phyloP scores from a whole-genome alignment of 441 rosid species.

The Caryocar brasiliense region DNA sequence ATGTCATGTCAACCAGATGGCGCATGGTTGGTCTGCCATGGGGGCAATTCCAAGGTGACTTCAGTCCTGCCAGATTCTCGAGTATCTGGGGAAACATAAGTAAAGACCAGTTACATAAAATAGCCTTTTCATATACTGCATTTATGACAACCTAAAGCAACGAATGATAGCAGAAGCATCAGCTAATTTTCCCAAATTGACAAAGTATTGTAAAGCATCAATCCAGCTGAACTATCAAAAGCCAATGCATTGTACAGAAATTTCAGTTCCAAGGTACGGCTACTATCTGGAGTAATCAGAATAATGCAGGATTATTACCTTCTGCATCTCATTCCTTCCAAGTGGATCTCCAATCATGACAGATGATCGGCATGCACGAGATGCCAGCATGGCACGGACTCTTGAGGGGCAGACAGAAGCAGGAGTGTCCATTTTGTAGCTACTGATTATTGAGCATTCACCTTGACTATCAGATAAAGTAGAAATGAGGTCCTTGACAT shows the following conservation, averaged over 20 bases:
- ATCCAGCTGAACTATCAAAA: too few species aligned
- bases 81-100: conserved; percentile 67
- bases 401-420: conserved; percentile 83
- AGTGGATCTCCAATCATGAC: conserved; percentile 87
- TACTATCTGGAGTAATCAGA: neutral
- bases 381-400: conserved; percentile 89
- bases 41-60: conserved; percentile 96
- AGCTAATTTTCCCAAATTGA: too few species aligned
- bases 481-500: conserved; percentile 82
- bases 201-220: too few species aligned
- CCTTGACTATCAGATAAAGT: conserved; percentile 72
- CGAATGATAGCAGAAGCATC: too few species aligned
- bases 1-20: conserved; percentile 72
- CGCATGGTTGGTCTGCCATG: conserved; percentile 99
- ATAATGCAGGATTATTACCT: conserved; percentile 32
- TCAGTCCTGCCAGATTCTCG: conserved; percentile 63
- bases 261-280: neutral
- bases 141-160: too few species aligned
- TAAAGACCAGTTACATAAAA: too few species aligned
- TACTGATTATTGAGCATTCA: conserved; percentile 65
- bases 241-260: too few species aligned
- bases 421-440: conserved; percentile 62
- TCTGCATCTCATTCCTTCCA: conserved; percentile 73
- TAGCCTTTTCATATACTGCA: too few species aligned
- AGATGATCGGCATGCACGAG: conserved; percentile 87